Conservation (phyloP, 2,329 filamentous ascomycete genomes). For the Mollisia scopiformis region DNA sequence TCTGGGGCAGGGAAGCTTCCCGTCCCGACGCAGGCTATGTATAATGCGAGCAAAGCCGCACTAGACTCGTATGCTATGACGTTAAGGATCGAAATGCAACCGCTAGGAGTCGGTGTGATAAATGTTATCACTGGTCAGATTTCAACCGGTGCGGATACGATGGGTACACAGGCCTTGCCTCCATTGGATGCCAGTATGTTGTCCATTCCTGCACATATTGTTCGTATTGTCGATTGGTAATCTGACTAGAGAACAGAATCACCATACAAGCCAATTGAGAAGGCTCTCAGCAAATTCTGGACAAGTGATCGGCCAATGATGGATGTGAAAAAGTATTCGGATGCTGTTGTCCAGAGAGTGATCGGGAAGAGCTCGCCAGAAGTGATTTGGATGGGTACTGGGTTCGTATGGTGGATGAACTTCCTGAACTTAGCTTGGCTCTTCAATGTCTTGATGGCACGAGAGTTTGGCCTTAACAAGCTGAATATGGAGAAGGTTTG, state of each 20-base stretch:
- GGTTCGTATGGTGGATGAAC: background rate
- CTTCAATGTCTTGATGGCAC: background rate
- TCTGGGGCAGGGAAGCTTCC: background rate
- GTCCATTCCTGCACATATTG: background rate
- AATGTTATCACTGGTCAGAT: constrained; percentile 7
- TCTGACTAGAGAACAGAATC: background rate
- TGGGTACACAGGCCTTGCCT: background rate
- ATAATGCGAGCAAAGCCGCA: constrained; percentile 21
- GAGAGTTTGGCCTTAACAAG: background rate
- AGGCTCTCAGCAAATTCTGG: background rate
- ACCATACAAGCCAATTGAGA: background rate
- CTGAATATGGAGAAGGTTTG: background rate
- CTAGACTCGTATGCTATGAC: constrained; percentile 8
- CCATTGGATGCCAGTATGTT: background rate
- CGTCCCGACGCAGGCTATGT: constrained; percentile 4
- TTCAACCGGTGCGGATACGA: background rate
- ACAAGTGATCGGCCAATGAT: background rate
- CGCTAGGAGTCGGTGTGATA: constrained; percentile 14
- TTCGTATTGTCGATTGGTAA: no score
- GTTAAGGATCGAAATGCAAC: constrained; percentile 20
- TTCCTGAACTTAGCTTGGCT: background rate
- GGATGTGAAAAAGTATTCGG: background rate
- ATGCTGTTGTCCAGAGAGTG: background rate
- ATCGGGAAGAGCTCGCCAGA: background rate
- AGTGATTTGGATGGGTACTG: background rate